A percentile compares a stretch with the other conserved stretches of the same genome.
phyloP scores from a whole-genome alignment of 2,329 filamentous ascomycete genomes.

The Xylaria sp. region DNA sequence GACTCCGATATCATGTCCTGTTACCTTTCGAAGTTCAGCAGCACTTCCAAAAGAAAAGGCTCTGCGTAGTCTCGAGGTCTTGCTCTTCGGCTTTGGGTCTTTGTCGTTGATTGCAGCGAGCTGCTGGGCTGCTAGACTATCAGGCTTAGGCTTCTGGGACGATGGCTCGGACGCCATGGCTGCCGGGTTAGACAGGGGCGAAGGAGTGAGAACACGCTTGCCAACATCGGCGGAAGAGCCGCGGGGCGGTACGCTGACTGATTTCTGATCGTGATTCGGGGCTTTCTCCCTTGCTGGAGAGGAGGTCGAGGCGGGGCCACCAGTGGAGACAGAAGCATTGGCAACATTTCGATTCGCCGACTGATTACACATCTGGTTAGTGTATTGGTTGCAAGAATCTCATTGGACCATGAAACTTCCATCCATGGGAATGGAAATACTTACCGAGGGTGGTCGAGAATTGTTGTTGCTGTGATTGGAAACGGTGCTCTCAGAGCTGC shows the following conservation, averaged over 20 bases:
- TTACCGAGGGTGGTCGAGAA: conserved; percentile 62
- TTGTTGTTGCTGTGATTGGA: conserved; percentile 53
- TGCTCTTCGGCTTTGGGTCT: conserved; percentile 71
- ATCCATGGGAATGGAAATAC: conserved; percentile 32
- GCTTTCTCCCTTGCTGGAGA: conserved; percentile 42
- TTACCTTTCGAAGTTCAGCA: conserved; percentile 76
- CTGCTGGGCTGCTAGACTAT: conserved; percentile 75
- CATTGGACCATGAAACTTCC: conserved; percentile 40
- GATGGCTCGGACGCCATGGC: conserved; percentile 53
- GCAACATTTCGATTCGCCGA: conserved; percentile 52
- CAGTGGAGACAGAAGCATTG: conserved; percentile 46
- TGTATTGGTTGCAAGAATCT: conserved; percentile 33
- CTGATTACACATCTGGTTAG: conserved; percentile 48
- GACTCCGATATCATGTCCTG: conserved; percentile 50
- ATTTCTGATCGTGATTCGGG: conserved; percentile 49
- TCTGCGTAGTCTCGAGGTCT: conserved; percentile 77
- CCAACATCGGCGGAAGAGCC: conserved; percentile 60
- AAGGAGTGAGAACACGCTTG: conserved; percentile 62
- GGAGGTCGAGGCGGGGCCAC: conserved; percentile 46
- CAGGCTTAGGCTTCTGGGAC: conserved; percentile 34
- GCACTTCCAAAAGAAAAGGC: conserved; percentile 97
- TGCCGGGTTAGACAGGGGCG: conserved; percentile 67
- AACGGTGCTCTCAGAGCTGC: conserved; percentile 60
- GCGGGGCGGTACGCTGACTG: conserved; percentile 55
- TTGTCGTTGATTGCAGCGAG: conserved; percentile 83